Conservation (phyloP, 352 stramenopile species). For the Pythium sp. region DNA sequence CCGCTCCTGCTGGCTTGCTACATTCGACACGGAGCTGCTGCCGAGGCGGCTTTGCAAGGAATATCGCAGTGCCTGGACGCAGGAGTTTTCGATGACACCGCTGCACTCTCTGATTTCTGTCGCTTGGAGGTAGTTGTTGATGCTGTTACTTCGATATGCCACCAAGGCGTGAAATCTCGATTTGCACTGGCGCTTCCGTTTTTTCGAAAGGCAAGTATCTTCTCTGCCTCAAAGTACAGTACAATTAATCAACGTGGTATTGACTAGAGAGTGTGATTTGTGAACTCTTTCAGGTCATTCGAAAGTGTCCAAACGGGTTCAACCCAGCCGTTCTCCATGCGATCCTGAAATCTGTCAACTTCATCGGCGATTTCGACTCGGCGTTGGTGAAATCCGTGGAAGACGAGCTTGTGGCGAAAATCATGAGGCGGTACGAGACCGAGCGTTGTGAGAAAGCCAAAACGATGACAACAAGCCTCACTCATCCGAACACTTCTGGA, state of each 20-base stretch:
- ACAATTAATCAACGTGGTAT: not conserved
- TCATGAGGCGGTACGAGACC: conserved; percentile 69
- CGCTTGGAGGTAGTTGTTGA: conserved; percentile 58
- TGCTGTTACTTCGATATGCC: conserved; percentile 62
- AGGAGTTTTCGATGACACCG: conserved; percentile 44
- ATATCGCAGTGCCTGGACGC: conserved; percentile 62
- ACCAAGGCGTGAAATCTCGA: conserved; percentile 74
- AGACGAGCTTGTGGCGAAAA: conserved; percentile 67
- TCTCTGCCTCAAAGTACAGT: not conserved
- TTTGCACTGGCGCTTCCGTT: conserved; percentile 60
- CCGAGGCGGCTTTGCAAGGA: conserved; percentile 42
- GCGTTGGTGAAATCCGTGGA: conserved; percentile 60
- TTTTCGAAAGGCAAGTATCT: conserved; percentile 52
- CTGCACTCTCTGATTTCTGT: conserved; percentile 30
- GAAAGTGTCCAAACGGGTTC: conserved; percentile 39
- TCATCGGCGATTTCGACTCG: conserved; percentile 74
- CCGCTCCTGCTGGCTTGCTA: conserved; percentile 76
- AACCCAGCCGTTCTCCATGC: conserved; percentile 54
- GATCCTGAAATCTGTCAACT: conserved; percentile 66
- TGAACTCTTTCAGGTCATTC: conserved; percentile 37
- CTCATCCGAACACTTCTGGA: conserved; percentile 8
- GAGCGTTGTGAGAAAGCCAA: conserved; percentile 23
- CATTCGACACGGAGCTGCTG: conserved; percentile 60
- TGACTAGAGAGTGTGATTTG: conserved; percentile 2
- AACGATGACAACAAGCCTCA: conserved; percentile 6